Percentiles rank a stretch among this genome's conserved stretches.
phyloP scores from a whole-genome alignment of 129 eudicot species.

The Centaurea solstitialis region DNA sequence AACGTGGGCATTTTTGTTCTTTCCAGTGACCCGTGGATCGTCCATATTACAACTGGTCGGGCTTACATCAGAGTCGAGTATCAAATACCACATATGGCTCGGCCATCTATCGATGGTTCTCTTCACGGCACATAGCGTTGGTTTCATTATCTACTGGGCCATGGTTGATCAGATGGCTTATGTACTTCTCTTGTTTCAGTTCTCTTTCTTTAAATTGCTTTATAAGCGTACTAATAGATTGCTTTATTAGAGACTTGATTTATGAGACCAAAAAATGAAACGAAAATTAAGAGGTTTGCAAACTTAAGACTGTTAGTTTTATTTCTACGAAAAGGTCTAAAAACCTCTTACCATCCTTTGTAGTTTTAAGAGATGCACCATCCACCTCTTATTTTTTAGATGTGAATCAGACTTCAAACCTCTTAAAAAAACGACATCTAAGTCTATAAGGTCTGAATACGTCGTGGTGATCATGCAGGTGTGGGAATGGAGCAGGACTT shows the following conservation, averaged over 20 bases:
- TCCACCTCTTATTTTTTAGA: no score
- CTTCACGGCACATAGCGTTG: conserved; percentile 53
- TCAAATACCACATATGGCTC: conserved; percentile 87
- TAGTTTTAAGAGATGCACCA: no score
- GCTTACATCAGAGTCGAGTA: conserved; percentile 72
- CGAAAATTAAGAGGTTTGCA: no score
- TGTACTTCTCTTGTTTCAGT: conserved; percentile 31
- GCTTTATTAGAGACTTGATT: no score
- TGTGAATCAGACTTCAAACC: no score
- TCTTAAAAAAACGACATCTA: no score
- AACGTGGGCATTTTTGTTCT: conserved; percentile 70
- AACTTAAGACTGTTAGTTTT: no score
- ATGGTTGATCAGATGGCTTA: conserved; percentile 44
- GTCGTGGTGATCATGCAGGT: conserved; percentile 7
- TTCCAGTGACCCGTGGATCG: conserved; percentile 79
- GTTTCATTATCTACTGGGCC: conserved; percentile 62
- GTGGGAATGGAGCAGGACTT: conserved; percentile 56
- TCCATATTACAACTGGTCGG: conserved; percentile 70
- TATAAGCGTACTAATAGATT: no score
- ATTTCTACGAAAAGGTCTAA: no score
- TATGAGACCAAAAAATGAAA: no score
- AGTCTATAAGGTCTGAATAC: no score
- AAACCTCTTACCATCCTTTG: no score
- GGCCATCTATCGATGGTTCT: conserved; percentile 67
- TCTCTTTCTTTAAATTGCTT: conserved; percentile 1